A percentile compares a stretch with the other conserved stretches of the same genome.
Conservation (phyloP, 805 yeast species). For the Priceomyces fermenticarens region DNA sequence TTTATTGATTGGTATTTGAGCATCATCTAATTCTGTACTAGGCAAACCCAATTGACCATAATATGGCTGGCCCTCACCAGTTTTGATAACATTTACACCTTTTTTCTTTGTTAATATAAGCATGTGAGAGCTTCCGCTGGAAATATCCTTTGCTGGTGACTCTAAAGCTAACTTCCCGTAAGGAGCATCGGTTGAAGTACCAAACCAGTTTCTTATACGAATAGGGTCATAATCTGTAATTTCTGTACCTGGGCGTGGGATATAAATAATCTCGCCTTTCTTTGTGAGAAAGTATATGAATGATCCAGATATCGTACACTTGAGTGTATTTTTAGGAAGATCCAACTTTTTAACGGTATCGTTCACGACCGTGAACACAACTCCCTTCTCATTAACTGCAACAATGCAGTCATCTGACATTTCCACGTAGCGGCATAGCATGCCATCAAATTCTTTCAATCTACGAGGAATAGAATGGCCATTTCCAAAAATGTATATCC, state of each 20-base stretch:
- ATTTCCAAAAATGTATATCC: slow-evolving; percentile 38
- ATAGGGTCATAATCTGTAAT: slow-evolving; percentile 12
- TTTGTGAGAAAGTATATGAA: slow-evolving; percentile 39
- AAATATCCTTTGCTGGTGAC: slow-evolving; percentile 45
- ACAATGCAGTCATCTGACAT: slow-evolving; percentile 46
- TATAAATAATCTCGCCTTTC: slow-evolving; percentile 34
- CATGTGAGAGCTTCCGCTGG: slow-evolving; percentile 67
- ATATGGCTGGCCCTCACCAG: slow-evolving; percentile 38
- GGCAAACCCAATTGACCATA: slow-evolving; percentile 90
- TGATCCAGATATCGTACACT: slow-evolving; percentile 50
- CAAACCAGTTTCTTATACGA: slow-evolving; percentile 21
- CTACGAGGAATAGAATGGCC: slow-evolving; percentile 55
- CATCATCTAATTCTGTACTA: slow-evolving; percentile 28
- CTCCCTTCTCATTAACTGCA: slow-evolving; percentile 68
- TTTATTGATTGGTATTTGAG: slow-evolving; percentile 19
- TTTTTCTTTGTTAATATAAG: slow-evolving; percentile 60
- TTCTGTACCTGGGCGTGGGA: slow-evolving; percentile 20
- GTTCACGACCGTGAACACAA: slow-evolving; percentile 70
- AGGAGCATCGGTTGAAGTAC: slow-evolving; percentile 8
- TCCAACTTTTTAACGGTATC: slow-evolving; percentile 26
- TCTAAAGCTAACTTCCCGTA: slow-evolving; percentile 8
- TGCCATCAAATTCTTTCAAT: slow-evolving; percentile 60
- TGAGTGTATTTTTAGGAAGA: slow-evolving; percentile 26
- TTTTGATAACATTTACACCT: slow-evolving; percentile 58
- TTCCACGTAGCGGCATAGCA: slow-evolving; percentile 53